phyloP scores from a whole-genome alignment of 805 yeast species.

The Zygoascus bituminiphila region DNA sequence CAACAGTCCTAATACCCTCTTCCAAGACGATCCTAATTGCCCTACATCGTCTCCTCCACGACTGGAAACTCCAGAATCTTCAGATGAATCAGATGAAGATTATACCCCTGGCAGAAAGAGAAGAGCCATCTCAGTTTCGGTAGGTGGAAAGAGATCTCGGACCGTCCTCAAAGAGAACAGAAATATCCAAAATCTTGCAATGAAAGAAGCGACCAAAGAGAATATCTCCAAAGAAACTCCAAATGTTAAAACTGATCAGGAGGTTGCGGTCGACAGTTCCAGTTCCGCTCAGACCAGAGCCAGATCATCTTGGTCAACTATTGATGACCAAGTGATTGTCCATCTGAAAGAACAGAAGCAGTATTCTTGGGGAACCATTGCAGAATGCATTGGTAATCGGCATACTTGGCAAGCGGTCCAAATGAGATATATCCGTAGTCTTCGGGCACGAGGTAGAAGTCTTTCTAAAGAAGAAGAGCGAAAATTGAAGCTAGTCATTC shows the following conservation, averaged over 20 bases:
- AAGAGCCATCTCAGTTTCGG: neutral
- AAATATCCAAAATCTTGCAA: neutral
- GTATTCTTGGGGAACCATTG: slow-evolving; percentile 35
- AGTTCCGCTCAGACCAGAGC: neutral
- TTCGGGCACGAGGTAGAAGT: slow-evolving; percentile 30
- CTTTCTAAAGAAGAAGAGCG: slow-evolving; percentile 33
- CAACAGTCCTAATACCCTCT: neutral
- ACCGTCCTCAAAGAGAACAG: neutral
- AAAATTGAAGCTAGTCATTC: slow-evolving; percentile 26
- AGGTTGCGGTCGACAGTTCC: neutral
- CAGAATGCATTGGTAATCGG: slow-evolving; percentile 13
- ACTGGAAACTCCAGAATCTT: neutral
- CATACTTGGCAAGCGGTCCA: slow-evolving; percentile 42
- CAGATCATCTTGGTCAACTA: neutral
- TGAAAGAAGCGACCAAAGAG: neutral
- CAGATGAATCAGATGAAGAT: neutral
- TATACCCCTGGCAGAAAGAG: neutral
- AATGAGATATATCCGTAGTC: slow-evolving; percentile 38
- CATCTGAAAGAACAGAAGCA: slow-evolving; percentile 30
- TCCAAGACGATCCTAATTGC: neutral
- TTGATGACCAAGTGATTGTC: slow-evolving; percentile 4
- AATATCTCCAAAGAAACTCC: neutral
- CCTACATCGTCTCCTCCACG: neutral
- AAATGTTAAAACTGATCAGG: neutral
- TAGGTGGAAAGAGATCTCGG: neutral